Base-by-base conservation (phyloP, 2,329 filamentous ascomycete genomes). In the Aspergillus spinulosporus region DNA sequence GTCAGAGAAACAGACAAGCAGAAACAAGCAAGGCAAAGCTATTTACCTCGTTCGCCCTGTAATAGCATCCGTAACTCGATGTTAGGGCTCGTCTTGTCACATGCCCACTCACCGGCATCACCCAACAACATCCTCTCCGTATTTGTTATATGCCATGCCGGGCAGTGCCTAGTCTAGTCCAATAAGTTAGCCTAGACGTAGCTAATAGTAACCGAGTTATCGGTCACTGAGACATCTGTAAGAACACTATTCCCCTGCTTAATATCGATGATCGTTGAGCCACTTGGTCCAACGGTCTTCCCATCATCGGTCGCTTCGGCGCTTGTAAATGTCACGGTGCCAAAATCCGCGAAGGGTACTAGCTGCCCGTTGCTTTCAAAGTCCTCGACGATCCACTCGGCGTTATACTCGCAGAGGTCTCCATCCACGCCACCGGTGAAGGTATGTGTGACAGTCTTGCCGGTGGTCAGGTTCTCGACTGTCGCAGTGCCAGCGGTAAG, bases 351-450 rank as follows among this genome's bases (percentile, higher is more conserved):
- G 49, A 82, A 76, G 0, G 72, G 62, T 29, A 81, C 77, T 6
- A 79, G 68, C 2, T 68, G 68, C 44, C 60, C 59, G 52, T 66
- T 64, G 4, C 64, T 57, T 49, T 73, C 65, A 54, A 78, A 81
- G 60, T 81, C 80, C 52, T 64, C 62, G 5, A 64, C 58, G 8
- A 85, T 84, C 82, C 83, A 86, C 68, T 85, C 83, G n/a, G 82
- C 83, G 54, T 84, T 84, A 61, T 74, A 77, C 69, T 82, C 74
- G 71, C 81, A 82, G 3, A 85, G 76, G 12, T 55, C 36, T 6
- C 68, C 70, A 3, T 68, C 69, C 2, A 67, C 66, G 52, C 78
- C 67, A 59, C 66, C 70, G 34, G 63, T 72, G 73, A 85, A 82
- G 9, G 69, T 75, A 68, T 86, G 80, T 4, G 73, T 76, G 36